Base-by-base conservation (phyloP, 495 filamentous ascomycete species). In the Neurospora africana region DNA sequence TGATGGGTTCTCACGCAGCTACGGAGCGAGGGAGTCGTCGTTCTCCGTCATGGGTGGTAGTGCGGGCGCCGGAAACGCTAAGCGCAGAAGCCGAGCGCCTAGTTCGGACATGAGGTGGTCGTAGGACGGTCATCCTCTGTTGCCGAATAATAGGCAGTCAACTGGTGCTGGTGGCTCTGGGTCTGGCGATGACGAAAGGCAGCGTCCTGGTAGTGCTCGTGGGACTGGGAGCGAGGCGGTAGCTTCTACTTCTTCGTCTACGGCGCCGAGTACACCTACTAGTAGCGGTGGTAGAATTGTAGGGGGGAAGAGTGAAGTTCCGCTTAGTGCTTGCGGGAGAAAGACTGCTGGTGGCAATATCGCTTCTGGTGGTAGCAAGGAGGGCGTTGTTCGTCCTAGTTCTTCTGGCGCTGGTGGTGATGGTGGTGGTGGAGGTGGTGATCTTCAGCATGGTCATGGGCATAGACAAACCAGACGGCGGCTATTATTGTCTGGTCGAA, bases 101-200 rank as follows among this genome's bases (percentile, higher is more conserved):
- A 81, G 79, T 47, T 77, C 78, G 71, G 78, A 78, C 68, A 37
- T 75, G 23, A 70, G 77, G 76, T 78, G 76, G 79, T 76, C 78
- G 65, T 79, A 79, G 79, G 73, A 73, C 23, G 76, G 47, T 37
- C 43, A 37, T 38, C 37, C 36, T 58, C 27, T 70, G 69, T 71
- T 47, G 41, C 70, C 70, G 36, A 33, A 23, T 30, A 19, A 17
- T 36, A 33, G 37, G 71, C 68, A 58, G 71, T 30, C 37, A 38
- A 38, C 69, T 61, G 40, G 13, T 43, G 19, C 6, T 68, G 27
- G 30, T 40, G n/a, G 33, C n/a, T 8, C 15, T 47, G 17, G 15
- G 19, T 17, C 17, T 70, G 53, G 53, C 4, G 53, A 33, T 65
- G 8, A 8, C 7, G 53, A 33, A 19, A 65, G 27, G 1, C 53